Conservation (phyloP, 2,329 filamentous ascomycete genomes). For the Fusarium euwallaceae region DNA sequence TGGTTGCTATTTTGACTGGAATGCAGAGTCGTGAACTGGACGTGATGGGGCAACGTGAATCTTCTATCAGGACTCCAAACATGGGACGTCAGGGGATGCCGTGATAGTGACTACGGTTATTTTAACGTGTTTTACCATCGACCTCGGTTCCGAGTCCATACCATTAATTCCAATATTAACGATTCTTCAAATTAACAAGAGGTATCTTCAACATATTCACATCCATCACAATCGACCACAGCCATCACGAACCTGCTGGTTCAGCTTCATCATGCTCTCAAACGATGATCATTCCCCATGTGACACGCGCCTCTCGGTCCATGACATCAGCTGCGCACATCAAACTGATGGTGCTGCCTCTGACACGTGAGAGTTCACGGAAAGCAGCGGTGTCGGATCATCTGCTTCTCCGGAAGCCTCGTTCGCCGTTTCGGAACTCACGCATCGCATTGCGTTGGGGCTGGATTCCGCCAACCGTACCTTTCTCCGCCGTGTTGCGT, state of each 20-base stretch:
- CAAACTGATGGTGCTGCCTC: neutral
- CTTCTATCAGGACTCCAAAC: conserved; percentile 18
- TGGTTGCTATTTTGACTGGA: conserved; percentile 3
- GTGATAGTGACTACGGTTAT: conserved; percentile 4
- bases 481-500: conserved; percentile 3
- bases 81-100: conserved; percentile 34
- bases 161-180: neutral
- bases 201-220: neutral
- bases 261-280: conserved; percentile 1
- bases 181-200: neutral
- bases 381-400: conserved; percentile 21
- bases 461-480: conserved; percentile 1
- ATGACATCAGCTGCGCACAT: conserved; percentile 41
- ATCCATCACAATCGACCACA: neutral
- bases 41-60: neutral
- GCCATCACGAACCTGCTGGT: neutral
- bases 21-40: conserved; percentile 12
- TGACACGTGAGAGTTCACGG: conserved; percentile 36
- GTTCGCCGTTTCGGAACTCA: conserved; percentile 2
- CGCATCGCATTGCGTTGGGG: neutral
- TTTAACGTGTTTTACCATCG: neutral
- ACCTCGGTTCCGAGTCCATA: neutral
- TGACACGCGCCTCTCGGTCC: conserved; percentile 16
- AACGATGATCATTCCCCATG: conserved; percentile 36
- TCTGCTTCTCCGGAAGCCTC: neutral